Base-by-base conservation (phyloP, 1,284 basidiomycete genomes). In the Ustilago tritici region DNA sequence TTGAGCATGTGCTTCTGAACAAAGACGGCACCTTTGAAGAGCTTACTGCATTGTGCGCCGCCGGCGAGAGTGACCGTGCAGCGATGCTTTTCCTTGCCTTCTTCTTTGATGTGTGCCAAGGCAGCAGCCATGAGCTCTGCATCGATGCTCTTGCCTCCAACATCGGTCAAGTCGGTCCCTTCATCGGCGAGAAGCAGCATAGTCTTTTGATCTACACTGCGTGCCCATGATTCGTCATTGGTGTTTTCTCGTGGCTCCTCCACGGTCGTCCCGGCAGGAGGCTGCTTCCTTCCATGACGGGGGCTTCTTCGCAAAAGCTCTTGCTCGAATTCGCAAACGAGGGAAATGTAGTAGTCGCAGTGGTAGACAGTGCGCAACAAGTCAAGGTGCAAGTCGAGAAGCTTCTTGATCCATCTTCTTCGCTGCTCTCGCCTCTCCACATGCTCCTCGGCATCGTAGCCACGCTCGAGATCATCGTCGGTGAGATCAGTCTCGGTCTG, bases 1-100 rank as follows among this genome's bases (percentile, higher is more conserved):
- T 83, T 84, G 41, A 76, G 56, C 2, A 85, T 66, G 55, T 85
- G 84, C 79, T 85, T 84, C 62, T 80, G 79, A 4, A 82, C 79
- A 64, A 83, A 84, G 38, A 70, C 66, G 19, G 63, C 63, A 17
- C 80, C 80, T 55, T 79, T 82, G 75, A 85, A 85, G 9, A 80
- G 76, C 65, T 85, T 85, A 56, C 76, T 76, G 34, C 84, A 85
- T 38, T 77, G 68, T 1, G 60, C 61, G 9, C 62, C 73, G 23
- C 62, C 73, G 23, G 49, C 47, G 36, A 79, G 34, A 4, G 66
- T 59, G 31, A 84, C 81, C 10, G 70, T 77, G 60, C 84, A 85
- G 12, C 80, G 74, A 49, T 81, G 80, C 62, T 83, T 83, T 11
- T 83, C 84, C 47, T 59, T 63, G 35, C 77, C 80, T 50, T 82